Percentiles rank a stretch among this genome's conserved stretches.
Conservation (phyloP, 2,329 filamentous ascomycete species). For the Aspergillus sp. region DNA sequence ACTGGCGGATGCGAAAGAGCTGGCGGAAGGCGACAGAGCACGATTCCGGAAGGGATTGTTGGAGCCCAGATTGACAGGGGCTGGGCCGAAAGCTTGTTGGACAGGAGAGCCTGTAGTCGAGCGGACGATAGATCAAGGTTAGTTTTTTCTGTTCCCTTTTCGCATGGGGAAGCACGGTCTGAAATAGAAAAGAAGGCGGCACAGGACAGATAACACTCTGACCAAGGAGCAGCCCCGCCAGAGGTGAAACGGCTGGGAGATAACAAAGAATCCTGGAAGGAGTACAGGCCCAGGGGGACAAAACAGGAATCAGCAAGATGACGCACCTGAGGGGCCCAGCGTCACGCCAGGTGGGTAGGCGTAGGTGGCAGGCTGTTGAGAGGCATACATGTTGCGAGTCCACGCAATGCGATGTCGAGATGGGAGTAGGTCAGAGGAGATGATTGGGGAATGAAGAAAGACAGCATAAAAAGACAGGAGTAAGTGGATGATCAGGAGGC, state of each 20-base stretch:
- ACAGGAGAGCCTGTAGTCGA: constrained; percentile 24
- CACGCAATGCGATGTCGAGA: constrained; percentile 23
- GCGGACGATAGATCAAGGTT: constrained; percentile 2
- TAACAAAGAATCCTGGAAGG: constrained; percentile 10
- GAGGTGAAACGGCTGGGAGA: constrained; percentile 23
- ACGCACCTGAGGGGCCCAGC: constrained; percentile 38
- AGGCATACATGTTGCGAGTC: constrained; percentile 33
- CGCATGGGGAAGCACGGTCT: constrained; percentile 9
- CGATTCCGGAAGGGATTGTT: constrained; percentile 56
- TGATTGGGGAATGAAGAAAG: constrained; percentile 15
- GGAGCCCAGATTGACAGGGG: constrained; percentile 42
- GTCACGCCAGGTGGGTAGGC: constrained; percentile 36
- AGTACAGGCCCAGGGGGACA: constrained; percentile 8
- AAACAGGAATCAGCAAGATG: constrained; percentile 20
- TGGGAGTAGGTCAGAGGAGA: constrained; percentile 8
- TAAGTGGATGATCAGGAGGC: constrained; percentile 12
- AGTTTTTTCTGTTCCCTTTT: constrained; percentile 3
- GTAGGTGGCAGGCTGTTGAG: constrained; percentile 29
- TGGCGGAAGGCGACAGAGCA: constrained; percentile 39
- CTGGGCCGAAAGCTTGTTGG: constrained; percentile 35
- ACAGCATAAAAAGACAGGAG: constrained; percentile 19
- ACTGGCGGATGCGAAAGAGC: constrained; percentile 28
- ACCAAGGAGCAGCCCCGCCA: constrained; percentile 19
- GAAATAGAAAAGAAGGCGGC: constrained; percentile 14
- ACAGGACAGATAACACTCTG: constrained; percentile 13